A percentile compares a stretch with the other conserved stretches of the same genome.
phyloP scores from a whole-genome alignment of 164 flowering plant species.

The Berberis thunbergii region DNA sequence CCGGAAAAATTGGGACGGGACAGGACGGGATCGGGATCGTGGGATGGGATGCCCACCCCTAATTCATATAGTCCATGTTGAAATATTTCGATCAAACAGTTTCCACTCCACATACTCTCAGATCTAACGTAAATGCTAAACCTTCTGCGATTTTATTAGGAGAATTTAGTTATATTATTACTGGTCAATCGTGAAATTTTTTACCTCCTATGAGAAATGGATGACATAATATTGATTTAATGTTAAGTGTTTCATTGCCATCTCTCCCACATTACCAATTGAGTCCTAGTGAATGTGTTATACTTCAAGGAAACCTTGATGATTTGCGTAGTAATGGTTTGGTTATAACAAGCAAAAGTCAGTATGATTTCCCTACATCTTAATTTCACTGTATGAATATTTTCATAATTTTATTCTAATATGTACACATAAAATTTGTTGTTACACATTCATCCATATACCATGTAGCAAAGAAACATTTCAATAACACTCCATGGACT shows the following conservation, averaged over 20 bases:
- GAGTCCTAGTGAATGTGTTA: background rate
- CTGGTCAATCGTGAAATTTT: background rate
- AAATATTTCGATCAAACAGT: background rate
- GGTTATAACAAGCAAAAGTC: background rate
- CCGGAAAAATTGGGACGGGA: too few species aligned
- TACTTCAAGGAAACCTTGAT: background rate
- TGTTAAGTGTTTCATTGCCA: background rate
- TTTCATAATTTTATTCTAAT: too few species aligned
- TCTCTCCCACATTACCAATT: background rate
- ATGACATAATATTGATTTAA: background rate
- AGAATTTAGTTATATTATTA: background rate
- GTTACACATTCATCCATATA: too few species aligned
- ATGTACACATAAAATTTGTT: too few species aligned
- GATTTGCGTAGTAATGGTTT: background rate
- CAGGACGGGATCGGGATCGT: too few species aligned
- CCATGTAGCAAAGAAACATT: too few species aligned
- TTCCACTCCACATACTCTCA: background rate
- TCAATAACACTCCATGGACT: too few species aligned
- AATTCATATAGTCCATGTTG: background rate
- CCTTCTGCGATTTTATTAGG: background rate
- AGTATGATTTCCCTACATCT: too few species aligned
- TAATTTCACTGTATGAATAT: too few species aligned
- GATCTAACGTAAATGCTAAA: background rate
- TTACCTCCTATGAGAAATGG: background rate
- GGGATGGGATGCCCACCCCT: too few species aligned